These are phyloP conservation scores for Saitozyma sp. DNA, from an alignment of 768 basidiomycete genomes.

Conservation along the genomic window DNA sequence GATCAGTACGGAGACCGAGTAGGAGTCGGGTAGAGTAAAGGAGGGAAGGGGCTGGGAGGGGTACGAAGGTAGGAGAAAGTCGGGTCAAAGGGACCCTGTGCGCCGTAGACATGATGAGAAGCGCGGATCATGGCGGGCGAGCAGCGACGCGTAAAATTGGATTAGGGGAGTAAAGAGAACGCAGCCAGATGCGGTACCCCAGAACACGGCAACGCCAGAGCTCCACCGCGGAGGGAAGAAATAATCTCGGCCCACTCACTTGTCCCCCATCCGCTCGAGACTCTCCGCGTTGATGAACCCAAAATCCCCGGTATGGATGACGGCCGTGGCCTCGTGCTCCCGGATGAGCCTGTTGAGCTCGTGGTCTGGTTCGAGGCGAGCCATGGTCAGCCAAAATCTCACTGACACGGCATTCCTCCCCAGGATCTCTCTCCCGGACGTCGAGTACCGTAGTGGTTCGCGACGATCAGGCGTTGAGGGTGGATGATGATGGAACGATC, in stretches of 20 bases:
- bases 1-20: slow-evolving; percentile 14
- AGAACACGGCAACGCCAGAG: no score
- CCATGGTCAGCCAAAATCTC: slow-evolving; percentile 9
- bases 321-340: slow-evolving; percentile 83
- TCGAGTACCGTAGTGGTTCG: slow-evolving; percentile 40
- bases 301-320: slow-evolving; percentile 98
- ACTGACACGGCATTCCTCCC: no score
- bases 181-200: no score
- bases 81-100: background rate
- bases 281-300: slow-evolving; percentile 88
- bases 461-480: background rate
- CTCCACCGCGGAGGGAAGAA: no score
- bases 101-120: background rate
- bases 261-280: slow-evolving; percentile 87
- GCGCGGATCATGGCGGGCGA: background rate
- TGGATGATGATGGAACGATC: no score
- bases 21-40: background rate
- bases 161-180: no score
- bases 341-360: slow-evolving; percentile 85
- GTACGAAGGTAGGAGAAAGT: background rate
- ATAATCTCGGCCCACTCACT: slow-evolving; percentile 51
- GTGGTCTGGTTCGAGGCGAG: slow-evolving; percentile 58
- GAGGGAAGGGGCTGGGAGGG: background rate
- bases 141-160: background rate
- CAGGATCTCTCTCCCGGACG: slow-evolving; percentile 55